Percentiles rank a stretch among this genome's conserved stretches.
Evolutionary conservation across 768 basidiomycete genomes (phyloP).

Genomic region (Multifurca ochricompacta): DNA sequence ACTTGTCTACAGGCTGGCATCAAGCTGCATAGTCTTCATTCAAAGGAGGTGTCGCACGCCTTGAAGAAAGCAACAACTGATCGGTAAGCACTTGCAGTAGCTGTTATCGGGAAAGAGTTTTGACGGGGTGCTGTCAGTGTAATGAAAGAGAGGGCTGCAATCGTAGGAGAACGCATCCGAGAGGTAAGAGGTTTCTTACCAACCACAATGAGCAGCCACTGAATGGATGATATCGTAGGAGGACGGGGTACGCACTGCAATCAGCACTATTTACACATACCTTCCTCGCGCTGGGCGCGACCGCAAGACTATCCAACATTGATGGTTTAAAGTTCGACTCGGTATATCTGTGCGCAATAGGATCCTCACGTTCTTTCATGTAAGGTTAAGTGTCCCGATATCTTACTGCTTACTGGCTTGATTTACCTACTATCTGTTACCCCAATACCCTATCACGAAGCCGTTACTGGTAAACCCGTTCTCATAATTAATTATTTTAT

Average conservation of each 20-base stretch:
- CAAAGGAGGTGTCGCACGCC: conserved; percentile 43
- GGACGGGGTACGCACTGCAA: conserved; percentile 51
- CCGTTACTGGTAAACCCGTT: too few relatives aligned
- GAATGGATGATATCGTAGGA: conserved; percentile 31
- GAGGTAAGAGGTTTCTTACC: conserved; percentile 23
- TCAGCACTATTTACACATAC: conserved; percentile 47
- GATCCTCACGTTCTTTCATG: background rate
- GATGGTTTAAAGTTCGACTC: background rate
- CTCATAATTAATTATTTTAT: too few relatives aligned
- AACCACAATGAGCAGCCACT: background rate
- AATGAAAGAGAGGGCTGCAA: conserved; percentile 55
- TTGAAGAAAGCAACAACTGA: conserved; percentile 50
- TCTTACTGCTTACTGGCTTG: too few relatives aligned
- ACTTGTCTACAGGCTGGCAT: conserved; percentile 37
- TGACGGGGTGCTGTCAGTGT: conserved; percentile 27
- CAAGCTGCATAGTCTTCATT: conserved; percentile 40
- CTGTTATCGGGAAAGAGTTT: background rate
- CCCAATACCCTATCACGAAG: too few relatives aligned
- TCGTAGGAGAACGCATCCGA: conserved; percentile 38
- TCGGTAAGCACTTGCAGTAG: conserved; percentile 29
- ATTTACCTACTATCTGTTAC: too few relatives aligned
- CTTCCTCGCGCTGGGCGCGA: conserved; percentile 32
- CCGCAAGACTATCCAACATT: conserved; percentile 18
- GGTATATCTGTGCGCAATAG: background rate
- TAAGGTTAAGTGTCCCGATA: too few relatives aligned